Evolutionary conservation across 192 early-diverging fungal genomes (phyloP).

Genomic region (Backusella parvicylindrica): DNA sequence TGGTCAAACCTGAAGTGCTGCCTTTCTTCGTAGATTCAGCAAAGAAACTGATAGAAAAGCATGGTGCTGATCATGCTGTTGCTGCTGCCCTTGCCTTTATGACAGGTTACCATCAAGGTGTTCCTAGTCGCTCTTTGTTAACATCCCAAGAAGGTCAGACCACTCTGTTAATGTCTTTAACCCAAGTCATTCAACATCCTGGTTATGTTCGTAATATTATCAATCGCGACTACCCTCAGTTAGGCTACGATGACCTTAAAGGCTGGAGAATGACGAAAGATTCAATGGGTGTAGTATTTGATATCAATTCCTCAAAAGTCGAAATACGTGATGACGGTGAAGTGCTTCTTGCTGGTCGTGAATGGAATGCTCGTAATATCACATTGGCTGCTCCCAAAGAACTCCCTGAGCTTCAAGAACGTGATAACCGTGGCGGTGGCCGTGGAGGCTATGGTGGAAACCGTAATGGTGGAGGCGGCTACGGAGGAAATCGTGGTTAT

Average conservation of each 20-base stretch:
- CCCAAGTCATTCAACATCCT: constrained; percentile 68
- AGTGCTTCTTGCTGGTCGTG: constrained; percentile 55
- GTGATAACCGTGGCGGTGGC: constrained; percentile 33
- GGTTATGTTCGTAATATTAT: constrained; percentile 83
- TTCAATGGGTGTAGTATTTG: constrained; percentile 75
- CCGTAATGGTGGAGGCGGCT: constrained; percentile 39
- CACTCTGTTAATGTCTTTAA: constrained; percentile 73
- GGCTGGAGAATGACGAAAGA: constrained; percentile 86
- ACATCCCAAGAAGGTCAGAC: constrained; percentile 77
- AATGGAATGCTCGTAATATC: constrained; percentile 72
- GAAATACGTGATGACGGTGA: constrained; percentile 54
- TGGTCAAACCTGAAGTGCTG: constrained; percentile 69
- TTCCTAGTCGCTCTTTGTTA: constrained; percentile 78
- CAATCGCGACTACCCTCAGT: constrained; percentile 62
- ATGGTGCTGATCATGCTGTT: constrained; percentile 74
- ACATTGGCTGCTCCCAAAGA: constrained; percentile 64
- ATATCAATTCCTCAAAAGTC: constrained; percentile 70
- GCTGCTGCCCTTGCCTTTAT: constrained; percentile 84
- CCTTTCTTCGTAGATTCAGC: constrained; percentile 77
- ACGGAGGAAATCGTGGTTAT: constrained; percentile 36
- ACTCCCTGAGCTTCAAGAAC: constrained; percentile 80
- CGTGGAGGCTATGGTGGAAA: constrained; percentile 38
- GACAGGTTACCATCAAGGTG: constrained; percentile 79
- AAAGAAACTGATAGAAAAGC: constrained; percentile 61
- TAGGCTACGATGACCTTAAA: constrained; percentile 71